Evolutionary conservation across 129 eudicot species (phyloP).

Genomic region (Escallonia herrerae): DNA sequence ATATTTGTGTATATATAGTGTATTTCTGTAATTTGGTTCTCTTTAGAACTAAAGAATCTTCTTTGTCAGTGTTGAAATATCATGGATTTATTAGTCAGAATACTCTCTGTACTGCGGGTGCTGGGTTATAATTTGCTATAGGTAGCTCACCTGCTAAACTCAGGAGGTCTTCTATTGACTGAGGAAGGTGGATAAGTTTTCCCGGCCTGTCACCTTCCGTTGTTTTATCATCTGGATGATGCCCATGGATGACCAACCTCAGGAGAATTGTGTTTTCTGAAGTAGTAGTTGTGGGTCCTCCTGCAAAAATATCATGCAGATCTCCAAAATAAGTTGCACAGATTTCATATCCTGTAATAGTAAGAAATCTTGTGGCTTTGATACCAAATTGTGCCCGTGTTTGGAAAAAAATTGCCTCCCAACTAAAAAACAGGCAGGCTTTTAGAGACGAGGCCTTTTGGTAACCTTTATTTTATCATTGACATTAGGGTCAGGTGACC

Average conservation of each 20-base stretch:
- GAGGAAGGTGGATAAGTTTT: constrained; percentile 67
- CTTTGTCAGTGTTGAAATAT: neutral
- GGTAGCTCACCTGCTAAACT: constrained; percentile 56
- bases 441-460: no score
- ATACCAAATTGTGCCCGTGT: neutral
- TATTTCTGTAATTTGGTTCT: neutral
- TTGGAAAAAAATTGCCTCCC: no score
- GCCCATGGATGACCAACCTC: constrained; percentile 68
- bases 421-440: no score
- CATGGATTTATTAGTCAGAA: neutral
- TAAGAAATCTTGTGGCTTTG: neutral
- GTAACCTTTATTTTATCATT: no score
- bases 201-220: constrained; percentile 35
- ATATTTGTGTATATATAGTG: neutral
- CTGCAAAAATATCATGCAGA: constrained; percentile 31
- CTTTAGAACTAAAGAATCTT: neutral
- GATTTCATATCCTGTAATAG: neutral
- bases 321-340: neutral
- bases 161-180: constrained; percentile 55
- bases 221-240: constrained; percentile 50
- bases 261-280: constrained; percentile 21
- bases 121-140: neutral
- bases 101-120: neutral
- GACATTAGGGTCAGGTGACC: neutral
- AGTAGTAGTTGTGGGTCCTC: constrained; percentile 24